Evolutionary conservation across 139 green algal species (phyloP).

Genomic region (Coccomyxa sp.): DNA sequence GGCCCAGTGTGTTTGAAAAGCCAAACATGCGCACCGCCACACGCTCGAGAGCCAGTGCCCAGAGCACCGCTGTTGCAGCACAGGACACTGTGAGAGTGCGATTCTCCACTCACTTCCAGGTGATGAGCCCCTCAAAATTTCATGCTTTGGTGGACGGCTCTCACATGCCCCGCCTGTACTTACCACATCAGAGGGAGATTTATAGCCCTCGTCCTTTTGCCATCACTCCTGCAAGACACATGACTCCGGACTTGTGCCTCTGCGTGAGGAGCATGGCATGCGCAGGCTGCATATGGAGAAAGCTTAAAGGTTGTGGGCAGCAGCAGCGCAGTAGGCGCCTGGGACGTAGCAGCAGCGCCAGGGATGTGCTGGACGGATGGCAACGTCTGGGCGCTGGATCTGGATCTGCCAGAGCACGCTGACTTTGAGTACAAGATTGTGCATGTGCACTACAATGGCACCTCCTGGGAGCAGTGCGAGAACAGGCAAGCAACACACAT

Average conservation of each 20-base stretch:
- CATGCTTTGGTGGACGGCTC: not conserved
- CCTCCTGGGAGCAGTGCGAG: not conserved
- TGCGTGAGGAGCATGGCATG: not conserved
- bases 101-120: conserved; percentile 3
- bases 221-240: not conserved
- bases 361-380: not conserved
- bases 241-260: not conserved
- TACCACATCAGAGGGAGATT: not conserved
- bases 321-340: not conserved
- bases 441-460: not conserved
- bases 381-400: not conserved
- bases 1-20: too few relatives aligned
- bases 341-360: not conserved
- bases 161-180: not conserved
- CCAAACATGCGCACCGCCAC: too few relatives aligned
- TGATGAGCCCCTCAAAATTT: not conserved
- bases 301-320: conserved; percentile 1
- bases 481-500: not conserved
- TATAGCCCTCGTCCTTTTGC: not conserved
- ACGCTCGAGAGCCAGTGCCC: too few relatives aligned
- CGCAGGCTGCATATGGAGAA: not conserved
- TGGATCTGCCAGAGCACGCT: not conserved
- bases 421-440: conserved; percentile 3
- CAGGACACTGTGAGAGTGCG: not conserved
- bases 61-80: too few relatives aligned